Base-by-base conservation (phyloP, 2,329 filamentous ascomycete species). In the Alternaria conjuncta region DNA sequence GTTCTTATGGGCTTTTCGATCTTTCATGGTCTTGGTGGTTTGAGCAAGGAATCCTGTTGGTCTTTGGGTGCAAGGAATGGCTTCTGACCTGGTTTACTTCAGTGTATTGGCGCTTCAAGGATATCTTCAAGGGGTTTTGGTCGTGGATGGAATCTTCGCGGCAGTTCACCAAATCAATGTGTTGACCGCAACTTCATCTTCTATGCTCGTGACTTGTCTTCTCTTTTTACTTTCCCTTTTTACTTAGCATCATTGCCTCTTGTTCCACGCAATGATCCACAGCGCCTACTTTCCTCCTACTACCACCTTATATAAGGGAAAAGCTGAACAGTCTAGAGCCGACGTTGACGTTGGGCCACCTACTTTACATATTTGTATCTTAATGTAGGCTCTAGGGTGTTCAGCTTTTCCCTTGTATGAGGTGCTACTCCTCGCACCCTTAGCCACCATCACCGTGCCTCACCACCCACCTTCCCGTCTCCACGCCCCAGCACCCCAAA, bases 401-500 rank as follows among this genome's bases (percentile, higher is more conserved):
- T 28, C 5, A 11, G 10, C 1, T 28, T 11, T 28, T 28, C 26
- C 26, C 26, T 28, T 28, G 26, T 28, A 12, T 28, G 10, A 28
- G 26, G 26, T 28, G 11, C 28, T 18, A 15, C 28, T 51, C 28
- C 21, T 51, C 18, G 12, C 15, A 51, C 13, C 12, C 15, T 25
- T 6, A 30, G 4, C 11, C 3, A 13, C 25, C 2, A 30, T 44
- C 32, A 32, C 45, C 18, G 13, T 3, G 23, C 58, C 36, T 50
- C n/a, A 11, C 13, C 26, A 5, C 13, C 25, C 3, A 53, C 2
- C 23, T 46, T 45, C 26, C 13, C 54, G 11, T 21, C 18, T 45
- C 15, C 59, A 13, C 61, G 65, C 12, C 59, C 59, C 21, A 60
- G 28, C 6, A 57, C 36, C 21, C 55, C 58, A n/a, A 72, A 18